phyloP scores from a whole-genome alignment of 1,139 yeast species.

The Hanseniaspora sp. region DNA sequence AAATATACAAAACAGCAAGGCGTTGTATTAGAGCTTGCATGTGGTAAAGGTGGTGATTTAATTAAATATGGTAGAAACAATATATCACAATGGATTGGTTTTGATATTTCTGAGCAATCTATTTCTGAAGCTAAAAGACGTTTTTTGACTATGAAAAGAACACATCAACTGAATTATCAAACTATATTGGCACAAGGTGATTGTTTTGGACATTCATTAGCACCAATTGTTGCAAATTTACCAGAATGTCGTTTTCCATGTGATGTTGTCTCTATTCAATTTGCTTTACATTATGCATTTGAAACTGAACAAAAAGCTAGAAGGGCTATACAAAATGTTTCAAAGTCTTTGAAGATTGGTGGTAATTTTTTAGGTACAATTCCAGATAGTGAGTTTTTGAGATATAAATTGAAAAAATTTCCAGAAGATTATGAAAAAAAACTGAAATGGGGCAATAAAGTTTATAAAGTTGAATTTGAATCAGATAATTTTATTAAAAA shows the following conservation, averaged over 20 bases:
- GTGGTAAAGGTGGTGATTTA: conserved; percentile 97
- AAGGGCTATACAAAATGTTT: conserved; percentile 59
- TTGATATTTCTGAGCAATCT: conserved; percentile 84
- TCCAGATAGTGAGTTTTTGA: conserved; percentile 80
- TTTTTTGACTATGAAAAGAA: conserved; percentile 43
- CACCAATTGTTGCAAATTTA: conserved; percentile 59
- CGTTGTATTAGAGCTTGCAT: conserved; percentile 72
- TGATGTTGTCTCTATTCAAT: conserved; percentile 80
- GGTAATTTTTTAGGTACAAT: conserved; percentile 88
- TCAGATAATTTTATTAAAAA: conserved; percentile 50
- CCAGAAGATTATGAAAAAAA: conserved; percentile 40
- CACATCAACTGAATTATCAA: conserved; percentile 41
- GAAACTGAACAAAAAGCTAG: conserved; percentile 73
- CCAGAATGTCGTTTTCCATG: conserved; percentile 67
- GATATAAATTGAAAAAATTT: conserved; percentile 46
- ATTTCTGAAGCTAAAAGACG: conserved; percentile 74
- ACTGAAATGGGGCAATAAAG: conserved; percentile 62
- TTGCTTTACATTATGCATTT: conserved; percentile 89
- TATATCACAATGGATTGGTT: conserved; percentile 69
- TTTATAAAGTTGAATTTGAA: conserved; percentile 71
- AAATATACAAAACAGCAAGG: conserved; percentile 46
- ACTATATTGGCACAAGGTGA: conserved; percentile 86
- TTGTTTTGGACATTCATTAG: conserved; percentile 62
- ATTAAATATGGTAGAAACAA: conserved; percentile 73
- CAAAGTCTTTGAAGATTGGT: conserved; percentile 64